Base-by-base conservation (phyloP, 2,329 filamentous ascomycete genomes). In the Zymoseptoria pseudotritici region DNA sequence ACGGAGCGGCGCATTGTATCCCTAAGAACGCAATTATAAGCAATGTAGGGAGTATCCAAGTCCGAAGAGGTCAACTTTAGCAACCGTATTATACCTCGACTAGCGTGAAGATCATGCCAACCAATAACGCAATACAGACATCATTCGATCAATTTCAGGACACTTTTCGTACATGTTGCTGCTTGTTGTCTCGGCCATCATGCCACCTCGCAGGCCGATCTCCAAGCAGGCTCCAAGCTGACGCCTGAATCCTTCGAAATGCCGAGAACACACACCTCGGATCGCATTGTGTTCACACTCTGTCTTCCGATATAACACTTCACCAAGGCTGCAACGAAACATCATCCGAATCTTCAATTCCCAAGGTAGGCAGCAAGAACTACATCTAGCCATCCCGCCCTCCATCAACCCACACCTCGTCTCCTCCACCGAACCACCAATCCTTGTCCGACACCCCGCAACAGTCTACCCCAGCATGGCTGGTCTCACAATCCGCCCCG, bases 401-500 rank as follows among this genome's bases (percentile, higher is more conserved):
- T 22, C 21, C 21, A 22, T 22, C 21, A 22, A 22, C 21, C 21
- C n/a, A n/a, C n/a, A n/a, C n/a, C n/a, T n/a, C n/a, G n/a, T 36
- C 31, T 36, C 31, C 3, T 36, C 7, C 29, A 13, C 4, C 29
- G 9, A 36, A 9, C 29, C 3, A 36, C 11, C 29, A 9, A 36
- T 36, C 29, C 31, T 36, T 13, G 31, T 13, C 31, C n/a, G n/a
- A n/a, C n/a, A n/a, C n/a, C n/a, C n/a, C n/a, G n/a, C n/a, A n/a
- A n/a, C n/a, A n/a, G n/a, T n/a, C n/a, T n/a, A n/a, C n/a, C n/a
- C n/a, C 31, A 36, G 31, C 31, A 36, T 36, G 31, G n/a, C n/a
- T n/a, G n/a, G n/a, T 24, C 58, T 64, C 58, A 53, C 19, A 6
- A 61, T 66, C 51, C 65, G 61, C 17, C 63, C 61, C 17, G 65